Base-by-base conservation (phyloP, 495 filamentous ascomycete species). In the Cairneyella variabilis region DNA sequence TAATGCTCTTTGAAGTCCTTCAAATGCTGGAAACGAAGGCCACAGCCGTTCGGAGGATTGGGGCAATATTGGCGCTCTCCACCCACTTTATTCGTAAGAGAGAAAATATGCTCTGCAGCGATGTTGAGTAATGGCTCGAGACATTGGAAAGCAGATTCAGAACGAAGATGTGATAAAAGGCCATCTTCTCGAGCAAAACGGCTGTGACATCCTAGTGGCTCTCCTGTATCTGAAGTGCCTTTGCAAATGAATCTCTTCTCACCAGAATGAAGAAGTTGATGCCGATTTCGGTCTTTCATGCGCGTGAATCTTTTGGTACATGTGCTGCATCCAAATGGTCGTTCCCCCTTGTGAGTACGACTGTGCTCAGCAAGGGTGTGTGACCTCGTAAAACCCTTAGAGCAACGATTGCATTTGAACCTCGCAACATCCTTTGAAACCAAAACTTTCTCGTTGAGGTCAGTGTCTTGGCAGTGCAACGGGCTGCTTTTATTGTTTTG, bases 201-300 rank as follows among this genome's bases (percentile, higher is more conserved):
- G 27, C 93, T 83, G 10, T 88, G 89, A 59, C 92, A 98, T 43
- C 92, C 92, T 93, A 93, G 97, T 49, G 82, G 79, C 3, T 81
- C 82, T 26, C 82, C 83, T 9, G 77, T 75, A 51, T 89, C 86
- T 10, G 97, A 80, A 48, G 88, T 86, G 47, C 92, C 92, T 28
- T 86, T 85, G 69, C 93, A 98, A 50, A 97, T 87, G 64, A 97
- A 98, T 60, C 95, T 96, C 80, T 95, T 95, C 66, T 96, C 90
- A 37, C 90, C 90, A 2, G 85, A 87, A 64, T 96, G 90, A 3
- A 96, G 74, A 4, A 10, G 16, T 38, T 32, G 26, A 18, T 53
- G 40, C 3, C 50, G 23, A 3, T 53, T 38, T 17, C 26, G 27
- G 11, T 55, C 52, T 20, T 55, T 16, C 14, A 18, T 38, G 12